Percentiles rank a stretch among this genome's conserved stretches.
Evolutionary conservation across 2,329 filamentous ascomycete genomes (phyloP).

Genomic region (Penicillium polonicum): DNA sequence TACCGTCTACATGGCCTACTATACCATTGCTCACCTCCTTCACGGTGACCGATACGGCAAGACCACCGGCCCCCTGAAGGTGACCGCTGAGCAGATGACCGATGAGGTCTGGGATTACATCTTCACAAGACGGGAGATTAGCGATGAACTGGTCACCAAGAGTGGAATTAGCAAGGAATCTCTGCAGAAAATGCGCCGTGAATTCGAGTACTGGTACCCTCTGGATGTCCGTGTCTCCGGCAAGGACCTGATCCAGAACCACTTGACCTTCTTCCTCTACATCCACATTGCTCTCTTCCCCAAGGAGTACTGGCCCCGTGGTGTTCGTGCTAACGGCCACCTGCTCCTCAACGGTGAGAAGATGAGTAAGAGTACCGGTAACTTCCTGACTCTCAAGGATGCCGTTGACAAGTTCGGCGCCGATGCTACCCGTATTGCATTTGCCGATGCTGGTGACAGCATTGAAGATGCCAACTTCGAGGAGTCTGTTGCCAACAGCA

Average conservation of each 20-base stretch:
- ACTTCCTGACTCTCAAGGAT: conserved; percentile 89
- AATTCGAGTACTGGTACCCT: conserved; percentile 97
- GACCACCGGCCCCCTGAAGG: conserved; percentile 64
- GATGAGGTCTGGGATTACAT: conserved; percentile 97
- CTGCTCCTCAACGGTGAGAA: conserved; percentile 94
- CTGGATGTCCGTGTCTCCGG: conserved; percentile 84
- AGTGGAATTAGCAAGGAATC: conserved; percentile 72
- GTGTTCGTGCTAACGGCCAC: conserved; percentile 87
- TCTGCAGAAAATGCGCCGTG: conserved; percentile 77
- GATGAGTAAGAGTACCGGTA: conserved; percentile 97
- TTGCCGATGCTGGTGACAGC: conserved; percentile 91
- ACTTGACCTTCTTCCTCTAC: conserved; percentile 94
- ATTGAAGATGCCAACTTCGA: conserved; percentile 97
- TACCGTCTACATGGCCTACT: conserved; percentile 76
- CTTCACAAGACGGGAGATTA: conserved; percentile 72
- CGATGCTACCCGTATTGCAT: conserved; percentile 84
- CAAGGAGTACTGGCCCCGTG: conserved; percentile 81
- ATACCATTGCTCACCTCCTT: conserved; percentile 61
- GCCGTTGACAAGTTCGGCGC: conserved; percentile 90
- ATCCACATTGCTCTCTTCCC: conserved; percentile 88
- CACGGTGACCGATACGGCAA: conserved; percentile 86
- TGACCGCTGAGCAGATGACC: conserved; percentile 82
- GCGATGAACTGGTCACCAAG: conserved; percentile 61
- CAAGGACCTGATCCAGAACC: conserved; percentile 91
- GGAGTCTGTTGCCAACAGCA: conserved; percentile 88